Base-by-base conservation (phyloP, 441 rosid genomes). In the Gossypium lobatum region DNA sequence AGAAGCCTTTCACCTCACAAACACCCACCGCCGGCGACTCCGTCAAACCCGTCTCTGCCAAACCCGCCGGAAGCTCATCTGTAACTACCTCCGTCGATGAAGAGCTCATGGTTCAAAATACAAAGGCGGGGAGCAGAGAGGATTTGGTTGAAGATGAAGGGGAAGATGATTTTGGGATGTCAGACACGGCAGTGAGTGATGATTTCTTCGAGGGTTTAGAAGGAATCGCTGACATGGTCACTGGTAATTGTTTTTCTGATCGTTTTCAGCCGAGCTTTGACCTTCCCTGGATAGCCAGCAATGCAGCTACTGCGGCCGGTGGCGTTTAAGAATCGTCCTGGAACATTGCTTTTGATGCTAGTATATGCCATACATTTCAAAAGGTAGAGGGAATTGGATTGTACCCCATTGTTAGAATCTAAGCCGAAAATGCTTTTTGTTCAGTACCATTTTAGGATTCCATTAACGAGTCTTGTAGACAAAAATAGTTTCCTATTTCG, bases 151-250 rank as follows among this genome's bases (percentile, higher is more conserved):
- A 89, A 61, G 95, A 88, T 23, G 91, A 88, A 0, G 94, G 83
- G 57, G 90, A 83, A 14, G 88, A 76, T 18, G 95, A 88, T 67
- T 72, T 79, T 61, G 91, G 85, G 72, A 65, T 90, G 28, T 87
- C 93, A 9, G 89, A 87, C 71, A 80, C 82, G 79, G 91, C 83
- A 13, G 83, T 82, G 18, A 83, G 86, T 34, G 97, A 94, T 54
- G 97, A 94, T 79, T 92, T 94, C 81, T 87, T 87, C 25, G 88
- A 73, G 25, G 97, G 94, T 0, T 64, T 91, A 54, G 97, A 92
- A 53, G 97, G 83, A 31, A 75, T 91, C 9, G 77, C 82, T 18
- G 81, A 77, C 58, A 75, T 75, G 16, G 82, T 79, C 42, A 75
- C 81, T 39, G 88, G 84, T 17, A 89, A 86, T 34, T 71, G 81